Conservation (phyloP, 2,329 filamentous ascomycete species). For the Pleomassaria siparia region DNA sequence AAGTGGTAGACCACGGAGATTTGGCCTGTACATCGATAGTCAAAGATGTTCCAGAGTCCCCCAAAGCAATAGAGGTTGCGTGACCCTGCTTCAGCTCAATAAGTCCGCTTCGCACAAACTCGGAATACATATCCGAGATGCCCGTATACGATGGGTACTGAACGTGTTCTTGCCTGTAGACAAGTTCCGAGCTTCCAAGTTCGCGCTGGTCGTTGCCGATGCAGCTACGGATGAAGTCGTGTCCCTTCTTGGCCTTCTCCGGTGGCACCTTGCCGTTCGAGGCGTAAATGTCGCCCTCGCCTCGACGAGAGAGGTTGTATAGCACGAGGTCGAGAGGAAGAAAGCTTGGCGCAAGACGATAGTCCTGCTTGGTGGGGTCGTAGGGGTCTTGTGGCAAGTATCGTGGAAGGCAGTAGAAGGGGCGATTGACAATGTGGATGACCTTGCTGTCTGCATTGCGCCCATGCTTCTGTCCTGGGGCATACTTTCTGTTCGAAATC, state of each 20-base stretch:
- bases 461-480: conserved; percentile 42
- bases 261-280: conserved; percentile 64
- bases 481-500: conserved; percentile 64
- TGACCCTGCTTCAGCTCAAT: conserved; percentile 45
- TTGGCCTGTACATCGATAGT: conserved; percentile 11
- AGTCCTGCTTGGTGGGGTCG: conserved; percentile 17
- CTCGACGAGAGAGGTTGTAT: conserved; percentile 68
- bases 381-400: conserved; percentile 42
- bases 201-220: conserved; percentile 51
- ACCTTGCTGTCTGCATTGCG: conserved; percentile 56
- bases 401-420: conserved; percentile 70
- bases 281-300: conserved; percentile 60
- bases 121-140: conserved; percentile 70
- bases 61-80: conserved; percentile 26
- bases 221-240: conserved; percentile 50
- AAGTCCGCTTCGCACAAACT: conserved; percentile 68
- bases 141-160: conserved; percentile 65
- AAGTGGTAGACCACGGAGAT: conserved; percentile 4
- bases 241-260: conserved; percentile 57
- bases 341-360: conserved; percentile 58
- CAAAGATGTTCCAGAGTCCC: neutral
- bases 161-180: conserved; percentile 44
- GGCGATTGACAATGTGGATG: conserved; percentile 69
- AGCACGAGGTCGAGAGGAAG: conserved; percentile 72
- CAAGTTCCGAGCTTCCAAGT: conserved; percentile 40